Conservation (phyloP, 306 rosid species). For the Quercus dentata region DNA sequence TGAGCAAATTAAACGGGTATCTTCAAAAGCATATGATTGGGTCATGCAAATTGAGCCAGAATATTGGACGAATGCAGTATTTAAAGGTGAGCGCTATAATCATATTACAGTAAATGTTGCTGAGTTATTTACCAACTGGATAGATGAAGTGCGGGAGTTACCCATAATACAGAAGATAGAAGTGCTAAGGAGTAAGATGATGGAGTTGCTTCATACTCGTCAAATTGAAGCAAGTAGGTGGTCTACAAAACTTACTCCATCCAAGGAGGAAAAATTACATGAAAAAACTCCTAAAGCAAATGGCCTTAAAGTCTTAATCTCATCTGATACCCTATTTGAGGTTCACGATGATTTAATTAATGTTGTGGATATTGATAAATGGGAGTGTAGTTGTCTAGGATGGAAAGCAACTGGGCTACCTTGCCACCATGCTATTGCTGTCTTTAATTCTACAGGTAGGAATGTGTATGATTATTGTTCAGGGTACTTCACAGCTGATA, state of each 20-base stretch:
- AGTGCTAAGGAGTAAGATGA: slow-evolving; percentile 29
- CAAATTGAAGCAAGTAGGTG: slow-evolving; percentile 29
- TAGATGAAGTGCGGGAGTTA: slow-evolving; percentile 35
- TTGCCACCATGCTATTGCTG: slow-evolving; percentile 49
- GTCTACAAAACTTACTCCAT: slow-evolving; percentile 42
- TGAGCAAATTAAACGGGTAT: slow-evolving; percentile 48
- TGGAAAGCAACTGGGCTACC: slow-evolving; percentile 53
- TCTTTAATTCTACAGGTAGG: slow-evolving; percentile 34
- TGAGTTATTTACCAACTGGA: slow-evolving; percentile 36
- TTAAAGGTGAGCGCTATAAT: slow-evolving; percentile 48
- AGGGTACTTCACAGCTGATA: slow-evolving; percentile 30
- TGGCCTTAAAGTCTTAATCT: slow-evolving; percentile 42
- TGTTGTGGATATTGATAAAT: slow-evolving; percentile 42
- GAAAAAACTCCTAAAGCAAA: slow-evolving; percentile 25
- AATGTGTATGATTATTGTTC: slow-evolving; percentile 35
- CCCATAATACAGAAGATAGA: slow-evolving; percentile 45
- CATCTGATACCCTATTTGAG: slow-evolving; percentile 53
- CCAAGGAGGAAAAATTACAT: slow-evolving; percentile 38
- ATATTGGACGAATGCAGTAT: slow-evolving; percentile 37
- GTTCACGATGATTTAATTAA: slow-evolving; percentile 46
- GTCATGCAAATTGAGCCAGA: slow-evolving; percentile 40
- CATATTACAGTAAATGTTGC: slow-evolving; percentile 29
- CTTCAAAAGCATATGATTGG: slow-evolving; percentile 46
- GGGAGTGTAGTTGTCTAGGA: slow-evolving; percentile 40
- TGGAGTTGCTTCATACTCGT: slow-evolving; percentile 30